Evolutionary conservation across 331 rosid species (phyloP), one percentile per base, ranked within the genome.

Genomic region (Spiraea crenata): DNA sequence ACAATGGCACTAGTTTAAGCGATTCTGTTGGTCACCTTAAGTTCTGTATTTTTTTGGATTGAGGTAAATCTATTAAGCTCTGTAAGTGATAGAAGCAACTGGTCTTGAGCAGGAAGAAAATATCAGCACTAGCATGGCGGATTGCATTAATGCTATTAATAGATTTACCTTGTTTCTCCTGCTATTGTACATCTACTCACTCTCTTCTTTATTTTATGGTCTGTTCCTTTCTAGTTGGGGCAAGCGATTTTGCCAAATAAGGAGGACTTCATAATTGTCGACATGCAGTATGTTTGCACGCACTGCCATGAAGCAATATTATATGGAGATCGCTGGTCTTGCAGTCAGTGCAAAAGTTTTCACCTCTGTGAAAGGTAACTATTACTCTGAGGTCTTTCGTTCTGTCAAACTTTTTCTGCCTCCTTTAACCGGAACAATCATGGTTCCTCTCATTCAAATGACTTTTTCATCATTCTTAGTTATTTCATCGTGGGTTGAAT

Each of bases 341-440:
- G 92, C 79, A 17, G 41, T 15, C 71, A 79, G 63, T 90, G 96
- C 82, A 79, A 76, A 71, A 67, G 74, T 9, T 77, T 80, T 71
- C 90, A 86, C 44, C 82, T 86, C 44, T 90, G 95, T 76, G 90
- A 85, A 71, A 83, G 88, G 91, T 87, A 68, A 35, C 50, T 6
- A 55, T 39, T 16, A n/a, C 49, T 59, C 63, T 16, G 4, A 57
- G 11, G 5, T 47, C 12, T 35, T 4, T 31, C 20, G 13, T 70
- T n/a, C 35, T 57, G 14, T 71, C 25, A 16, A 7, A 37, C 9
- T 7, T 59, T 7, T 37, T 7, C 14, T 59, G 44, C 31, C 5
- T 8, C 48, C 34, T 4, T 16, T n/a, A 61, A 39, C 40, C 44
- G 39, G 48, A 61, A 61, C n/a, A 9, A 5, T 61, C 19, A 7